Base-by-base conservation (phyloP, 2,329 filamentous ascomycete genomes). In the Fusarium odoratissimum region DNA sequence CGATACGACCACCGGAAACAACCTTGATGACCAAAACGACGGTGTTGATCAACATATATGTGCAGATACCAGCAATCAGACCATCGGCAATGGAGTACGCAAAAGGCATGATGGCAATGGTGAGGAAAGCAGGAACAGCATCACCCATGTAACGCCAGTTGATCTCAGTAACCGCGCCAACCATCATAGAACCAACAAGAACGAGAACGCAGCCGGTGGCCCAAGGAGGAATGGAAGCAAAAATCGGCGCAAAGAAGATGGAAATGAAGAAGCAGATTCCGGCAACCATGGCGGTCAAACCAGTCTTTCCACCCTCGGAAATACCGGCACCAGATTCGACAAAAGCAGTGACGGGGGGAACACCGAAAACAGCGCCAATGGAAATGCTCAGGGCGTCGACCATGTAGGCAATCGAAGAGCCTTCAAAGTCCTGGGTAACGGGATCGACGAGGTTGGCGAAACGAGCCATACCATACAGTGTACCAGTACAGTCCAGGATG, bases 261-360 rank as follows among this genome's bases (percentile, higher is more conserved):
- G 93, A 90, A 79, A 97, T 90, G 84, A 97, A 92, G 86, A 97
- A 97, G 83, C 92, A 95, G 55, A 97, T 63, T 9, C 94, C 94
- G 0, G 93, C 91, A 21, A 90, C 85, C 81, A 95, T 93, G 51
- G 93, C 91, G 0, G 94, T 96, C n/a, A 97, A 83, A 21, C 94
- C 94, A 0, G 94, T 97, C 78, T 91, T 91, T 48, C 94, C 94
- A 57, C 94, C 94, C 82, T 97, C 94, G 0, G 93, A 93, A 71
- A 97, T 97, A 76, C 94, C 94, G 13, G 94, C 94, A 78, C 94
- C 94, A n/a, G 92, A 94, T 82, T 97, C 94, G 77, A 97, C 91
- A 79, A 94, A 97, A 14, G 94, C 93, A 2, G 94, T 97, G 8
- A 97, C 93, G 0, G 94, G 94, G 0, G 94, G 92, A 14, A 88